These are phyloP conservation scores for Camellia sinensis DNA, from an alignment of 148 eudicot genomes.

Conservation along the genomic window DNA sequence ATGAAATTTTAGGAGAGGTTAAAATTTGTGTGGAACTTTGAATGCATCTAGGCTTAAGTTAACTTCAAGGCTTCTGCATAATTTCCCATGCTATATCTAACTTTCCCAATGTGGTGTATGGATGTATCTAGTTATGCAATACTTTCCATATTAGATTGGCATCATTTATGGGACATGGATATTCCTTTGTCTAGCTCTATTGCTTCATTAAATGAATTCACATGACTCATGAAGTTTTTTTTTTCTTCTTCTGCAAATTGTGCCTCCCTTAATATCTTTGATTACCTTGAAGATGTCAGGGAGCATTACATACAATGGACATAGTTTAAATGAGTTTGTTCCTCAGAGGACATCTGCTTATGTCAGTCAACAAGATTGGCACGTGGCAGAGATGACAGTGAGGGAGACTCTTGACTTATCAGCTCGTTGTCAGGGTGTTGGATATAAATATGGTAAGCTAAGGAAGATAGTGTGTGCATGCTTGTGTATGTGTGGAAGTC, in stretches of 20 bases:
- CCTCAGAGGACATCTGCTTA: slow-evolving; percentile 95
- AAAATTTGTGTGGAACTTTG: not conserved
- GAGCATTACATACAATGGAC: slow-evolving; percentile 88
- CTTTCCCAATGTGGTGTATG: not conserved
- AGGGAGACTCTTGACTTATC: slow-evolving; percentile 93
- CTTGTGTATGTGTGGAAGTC: not conserved
- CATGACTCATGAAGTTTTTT: not conserved
- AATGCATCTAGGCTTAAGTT: not conserved
- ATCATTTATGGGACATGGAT: not conserved
- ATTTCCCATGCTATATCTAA: not conserved
- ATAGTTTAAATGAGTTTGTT: slow-evolving; percentile 82
- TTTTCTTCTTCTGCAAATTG: slow-evolving; percentile 1
- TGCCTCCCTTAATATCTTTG: slow-evolving; percentile 28
- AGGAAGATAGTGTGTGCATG: slow-evolving; percentile 5
- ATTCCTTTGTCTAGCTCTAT: not conserved
- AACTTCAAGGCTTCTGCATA: not conserved
- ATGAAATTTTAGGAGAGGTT: not conserved
- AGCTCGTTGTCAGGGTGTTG: slow-evolving; percentile 93
- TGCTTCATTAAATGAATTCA: not conserved
- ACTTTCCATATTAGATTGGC: not conserved
- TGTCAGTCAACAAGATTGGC: slow-evolving; percentile 96
- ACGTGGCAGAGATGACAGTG: slow-evolving; percentile 96
- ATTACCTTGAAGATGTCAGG: slow-evolving; percentile 78
- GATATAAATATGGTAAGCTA: slow-evolving; percentile 86
- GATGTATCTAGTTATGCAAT: not conserved